phyloP scores from a whole-genome alignment of 176 grass and related monocot species.

The Aechmea fasciata region DNA sequence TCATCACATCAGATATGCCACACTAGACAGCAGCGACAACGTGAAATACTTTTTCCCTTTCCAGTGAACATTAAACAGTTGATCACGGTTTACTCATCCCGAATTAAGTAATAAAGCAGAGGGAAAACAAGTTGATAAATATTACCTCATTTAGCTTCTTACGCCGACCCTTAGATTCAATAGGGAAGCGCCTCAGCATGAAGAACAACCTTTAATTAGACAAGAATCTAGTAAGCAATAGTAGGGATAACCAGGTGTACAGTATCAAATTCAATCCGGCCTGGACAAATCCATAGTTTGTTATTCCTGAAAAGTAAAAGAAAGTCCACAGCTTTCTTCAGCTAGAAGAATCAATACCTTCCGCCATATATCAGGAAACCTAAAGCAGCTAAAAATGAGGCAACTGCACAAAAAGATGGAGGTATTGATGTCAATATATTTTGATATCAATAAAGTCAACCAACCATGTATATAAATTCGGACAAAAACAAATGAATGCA shows the following conservation, averaged over 20 bases:
- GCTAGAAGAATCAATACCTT: conserved; percentile 3
- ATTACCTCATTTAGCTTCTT: conserved; percentile 27
- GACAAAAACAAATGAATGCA: background rate
- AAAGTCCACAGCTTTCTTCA: conserved; percentile 1
- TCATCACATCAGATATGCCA: background rate
- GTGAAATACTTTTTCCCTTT: background rate
- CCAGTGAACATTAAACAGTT: background rate
- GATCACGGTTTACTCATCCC: background rate
- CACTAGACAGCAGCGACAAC: background rate
- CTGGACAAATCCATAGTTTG: background rate
- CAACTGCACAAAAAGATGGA: background rate
- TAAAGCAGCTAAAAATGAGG: conserved; percentile 7
- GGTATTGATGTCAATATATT: background rate
- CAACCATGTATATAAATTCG: background rate
- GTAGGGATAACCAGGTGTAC: background rate
- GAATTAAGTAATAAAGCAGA: background rate
- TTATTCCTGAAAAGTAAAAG: background rate
- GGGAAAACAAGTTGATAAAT: background rate
- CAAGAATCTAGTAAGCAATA: background rate
- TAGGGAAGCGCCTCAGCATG: conserved; percentile 21
- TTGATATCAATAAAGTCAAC: background rate
- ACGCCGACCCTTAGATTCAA: conserved; percentile 23
- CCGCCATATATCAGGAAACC: conserved; percentile 10
- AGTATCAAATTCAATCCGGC: background rate
- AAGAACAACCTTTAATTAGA: conserved; percentile 22